These are phyloP conservation scores for Fraxinus quadrangulata DNA, from an alignment of 257 asterid species.

Conservation along the genomic window DNA sequence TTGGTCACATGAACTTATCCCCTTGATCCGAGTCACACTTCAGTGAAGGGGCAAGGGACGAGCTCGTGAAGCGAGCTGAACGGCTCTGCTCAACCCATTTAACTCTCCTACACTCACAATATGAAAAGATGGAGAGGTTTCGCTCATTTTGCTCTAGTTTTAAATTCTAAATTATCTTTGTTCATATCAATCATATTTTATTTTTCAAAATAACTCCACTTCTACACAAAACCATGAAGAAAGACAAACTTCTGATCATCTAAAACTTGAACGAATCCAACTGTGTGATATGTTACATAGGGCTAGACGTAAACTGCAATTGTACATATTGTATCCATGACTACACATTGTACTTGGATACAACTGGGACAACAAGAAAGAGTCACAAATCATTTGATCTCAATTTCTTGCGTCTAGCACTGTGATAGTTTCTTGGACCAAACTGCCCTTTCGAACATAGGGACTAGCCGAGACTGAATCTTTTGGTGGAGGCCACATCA, in stretches of 20 bases:
- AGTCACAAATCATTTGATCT: not conserved
- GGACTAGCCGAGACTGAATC: not conserved
- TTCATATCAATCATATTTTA: not conserved
- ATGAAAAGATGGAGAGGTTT: too few species aligned
- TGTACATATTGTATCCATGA: not conserved
- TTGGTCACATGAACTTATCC: not conserved
- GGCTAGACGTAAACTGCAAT: not conserved
- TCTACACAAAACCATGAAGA: not conserved
- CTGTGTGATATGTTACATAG: not conserved
- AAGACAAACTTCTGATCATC: not conserved
- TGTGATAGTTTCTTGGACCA: not conserved
- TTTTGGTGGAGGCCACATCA: constrained; percentile 45
- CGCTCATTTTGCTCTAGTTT: too few species aligned
- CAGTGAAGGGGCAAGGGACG: too few species aligned
- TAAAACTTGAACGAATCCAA: not conserved
- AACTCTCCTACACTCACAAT: too few species aligned
- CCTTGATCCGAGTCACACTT: too few species aligned
- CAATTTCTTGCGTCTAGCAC: not conserved
- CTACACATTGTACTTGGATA: not conserved
- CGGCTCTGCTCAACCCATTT: too few species aligned
- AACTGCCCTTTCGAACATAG: not conserved
- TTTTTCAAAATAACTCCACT: not conserved
- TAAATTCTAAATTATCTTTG: not conserved
- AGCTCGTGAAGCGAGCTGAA: too few species aligned
- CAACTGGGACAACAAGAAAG: not conserved